These are phyloP conservation scores for Pilatotrama ljubarskyi DNA, from an alignment of 768 basidiomycete genomes.

Conservation along the genomic window DNA sequence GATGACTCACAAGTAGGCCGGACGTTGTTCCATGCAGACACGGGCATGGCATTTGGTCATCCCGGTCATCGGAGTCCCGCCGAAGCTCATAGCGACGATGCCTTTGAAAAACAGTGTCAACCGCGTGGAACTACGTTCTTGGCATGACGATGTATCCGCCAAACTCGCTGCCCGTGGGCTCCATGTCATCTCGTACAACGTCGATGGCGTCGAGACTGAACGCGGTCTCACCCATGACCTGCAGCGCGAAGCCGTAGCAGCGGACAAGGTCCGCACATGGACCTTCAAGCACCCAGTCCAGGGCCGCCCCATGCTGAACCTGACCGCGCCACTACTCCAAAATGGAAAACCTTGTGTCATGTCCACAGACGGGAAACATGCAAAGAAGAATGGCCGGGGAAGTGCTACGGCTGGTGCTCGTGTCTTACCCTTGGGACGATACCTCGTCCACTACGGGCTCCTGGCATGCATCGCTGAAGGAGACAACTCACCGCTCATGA, in stretches of 20 bases:
- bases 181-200: background rate
- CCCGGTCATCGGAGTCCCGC: background rate
- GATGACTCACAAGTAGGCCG: background rate
- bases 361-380: slow-evolving; percentile 27
- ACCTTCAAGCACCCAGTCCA: background rate
- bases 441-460: slow-evolving; percentile 22
- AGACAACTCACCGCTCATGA: slow-evolving; percentile 25
- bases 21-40: background rate
- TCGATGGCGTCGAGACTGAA: background rate
- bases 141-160: background rate
- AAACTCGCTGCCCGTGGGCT: background rate
- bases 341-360: background rate
- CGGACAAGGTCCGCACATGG: background rate
- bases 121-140: background rate
- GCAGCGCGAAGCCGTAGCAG: background rate
- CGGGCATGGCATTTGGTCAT: background rate
- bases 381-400: slow-evolving; percentile 34
- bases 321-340: background rate
- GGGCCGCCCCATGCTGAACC: background rate
- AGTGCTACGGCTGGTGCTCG: slow-evolving; percentile 34
- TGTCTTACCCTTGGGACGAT: slow-evolving; percentile 27
- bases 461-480: slow-evolving; percentile 24
- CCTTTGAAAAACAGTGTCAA: background rate
- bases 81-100: background rate
- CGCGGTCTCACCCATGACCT: background rate